Percentiles rank a stretch among this genome's conserved stretches.
These are phyloP conservation scores for Ceratocystis huliohia DNA, from an alignment of 2,329 filamentous ascomycete species.

Conservation along the genomic window DNA sequence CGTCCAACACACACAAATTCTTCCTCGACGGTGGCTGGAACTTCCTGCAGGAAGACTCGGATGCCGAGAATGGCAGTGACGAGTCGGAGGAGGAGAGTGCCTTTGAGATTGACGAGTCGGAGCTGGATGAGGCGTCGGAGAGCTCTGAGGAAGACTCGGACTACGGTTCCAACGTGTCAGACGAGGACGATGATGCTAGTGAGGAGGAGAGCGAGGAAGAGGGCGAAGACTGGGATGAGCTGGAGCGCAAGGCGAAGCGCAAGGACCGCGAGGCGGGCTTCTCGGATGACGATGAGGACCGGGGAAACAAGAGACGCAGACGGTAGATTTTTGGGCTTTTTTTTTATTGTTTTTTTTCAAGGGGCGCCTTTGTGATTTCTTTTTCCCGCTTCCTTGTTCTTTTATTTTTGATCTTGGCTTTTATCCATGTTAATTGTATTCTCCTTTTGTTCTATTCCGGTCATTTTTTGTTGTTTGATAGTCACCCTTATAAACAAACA, in stretches of 20 bases:
- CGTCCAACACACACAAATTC: slow-evolving; percentile 84
- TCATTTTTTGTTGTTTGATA: neutral
- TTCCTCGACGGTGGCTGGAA: slow-evolving; percentile 92
- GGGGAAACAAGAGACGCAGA: slow-evolving; percentile 47
- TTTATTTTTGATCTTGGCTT: slow-evolving; percentile 9
- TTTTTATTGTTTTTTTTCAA: slow-evolving; percentile 8
- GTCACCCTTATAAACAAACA: neutral
- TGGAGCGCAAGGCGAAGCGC: slow-evolving; percentile 83
- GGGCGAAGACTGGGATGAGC: slow-evolving; percentile 85
- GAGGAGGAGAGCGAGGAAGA: slow-evolving; percentile 53
- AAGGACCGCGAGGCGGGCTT: slow-evolving; percentile 55
- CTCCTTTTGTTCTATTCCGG: too few species aligned
- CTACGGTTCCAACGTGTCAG: slow-evolving; percentile 79
- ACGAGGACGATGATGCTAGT: slow-evolving; percentile 59
- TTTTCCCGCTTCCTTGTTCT: slow-evolving; percentile 11
- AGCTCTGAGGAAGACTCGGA: slow-evolving; percentile 74
- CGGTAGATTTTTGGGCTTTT: slow-evolving; percentile 20
- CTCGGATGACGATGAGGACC: slow-evolving; percentile 50
- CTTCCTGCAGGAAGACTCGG: slow-evolving; percentile 77
- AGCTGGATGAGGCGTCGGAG: slow-evolving; percentile 70
- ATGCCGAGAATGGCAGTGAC: slow-evolving; percentile 64
- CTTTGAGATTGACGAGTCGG: slow-evolving; percentile 80
- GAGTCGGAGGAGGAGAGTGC: slow-evolving; percentile 73
- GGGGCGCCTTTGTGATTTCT: slow-evolving; percentile 10
- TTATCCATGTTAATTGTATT: too few species aligned